Evolutionary conservation across 768 basidiomycete species (phyloP).

Genomic region (Udeniomyces megalosporus): DNA sequence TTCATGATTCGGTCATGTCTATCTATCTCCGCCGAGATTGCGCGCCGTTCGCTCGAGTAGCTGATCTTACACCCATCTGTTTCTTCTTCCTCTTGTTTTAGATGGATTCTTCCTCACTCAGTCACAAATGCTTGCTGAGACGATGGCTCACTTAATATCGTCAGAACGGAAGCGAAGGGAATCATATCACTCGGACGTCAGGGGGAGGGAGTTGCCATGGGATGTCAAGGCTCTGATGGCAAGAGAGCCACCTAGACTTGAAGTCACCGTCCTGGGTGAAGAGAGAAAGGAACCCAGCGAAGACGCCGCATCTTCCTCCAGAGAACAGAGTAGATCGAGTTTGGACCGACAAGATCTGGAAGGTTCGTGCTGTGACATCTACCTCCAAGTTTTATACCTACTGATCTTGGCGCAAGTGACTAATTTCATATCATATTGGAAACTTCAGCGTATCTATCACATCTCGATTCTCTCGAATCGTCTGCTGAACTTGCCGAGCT

Average conservation of each 20-base stretch:
- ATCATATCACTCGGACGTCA: conserved; percentile 63
- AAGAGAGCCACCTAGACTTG: conserved; percentile 29
- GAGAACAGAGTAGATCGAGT: conserved; percentile 61
- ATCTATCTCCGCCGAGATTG: no score
- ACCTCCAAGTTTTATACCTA: background rate
- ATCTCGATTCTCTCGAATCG: conserved; percentile 18
- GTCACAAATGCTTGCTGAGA: conserved; percentile 62
- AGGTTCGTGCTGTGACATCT: conserved; percentile 34
- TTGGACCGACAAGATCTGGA: conserved; percentile 56
- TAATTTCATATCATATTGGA: no score
- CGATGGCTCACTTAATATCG: conserved; percentile 68
- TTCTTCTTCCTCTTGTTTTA: background rate
- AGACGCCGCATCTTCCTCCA: no score
- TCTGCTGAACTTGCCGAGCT: conserved; percentile 20
- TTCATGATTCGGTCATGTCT: no score
- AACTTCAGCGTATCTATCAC: conserved; percentile 19
- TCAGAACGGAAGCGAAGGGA: conserved; percentile 68
- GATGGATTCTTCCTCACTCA: conserved; percentile 54
- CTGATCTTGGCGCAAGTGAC: no score
- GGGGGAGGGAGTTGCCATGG: conserved; percentile 70
- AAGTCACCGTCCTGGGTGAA: conserved; percentile 32
- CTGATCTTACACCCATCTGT: background rate
- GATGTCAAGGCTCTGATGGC: conserved; percentile 43
- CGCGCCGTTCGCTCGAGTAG: no score
- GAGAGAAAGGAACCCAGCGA: no score